Evolutionary conservation across 2,329 filamentous ascomycete genomes (phyloP).

Genomic region (Metarhizium brunneum): DNA sequence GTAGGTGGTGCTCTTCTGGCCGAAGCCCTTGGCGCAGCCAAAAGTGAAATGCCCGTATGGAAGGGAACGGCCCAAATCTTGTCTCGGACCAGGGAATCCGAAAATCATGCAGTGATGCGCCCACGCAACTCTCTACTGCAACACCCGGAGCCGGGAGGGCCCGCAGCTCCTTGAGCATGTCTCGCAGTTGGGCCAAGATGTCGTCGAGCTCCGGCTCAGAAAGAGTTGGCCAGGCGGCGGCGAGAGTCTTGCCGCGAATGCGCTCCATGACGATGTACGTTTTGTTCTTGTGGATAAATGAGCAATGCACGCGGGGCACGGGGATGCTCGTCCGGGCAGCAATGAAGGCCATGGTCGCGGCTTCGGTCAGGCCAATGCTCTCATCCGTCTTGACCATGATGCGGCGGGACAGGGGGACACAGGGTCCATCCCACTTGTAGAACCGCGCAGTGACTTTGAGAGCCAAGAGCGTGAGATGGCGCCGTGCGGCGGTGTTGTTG

Average conservation of each 20-base stretch:
- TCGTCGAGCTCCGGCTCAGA: conserved; percentile 5
- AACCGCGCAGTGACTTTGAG: not conserved
- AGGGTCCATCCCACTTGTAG: not conserved
- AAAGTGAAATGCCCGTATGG: conserved; percentile 21
- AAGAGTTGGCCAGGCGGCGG: conserved; percentile 8
- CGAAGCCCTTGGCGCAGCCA: conserved; percentile 20
- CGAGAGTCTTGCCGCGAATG: conserved; percentile 15
- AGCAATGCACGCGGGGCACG: conserved; percentile 12
- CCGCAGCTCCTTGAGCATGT: conserved; percentile 15
- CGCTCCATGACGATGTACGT: conserved; percentile 38
- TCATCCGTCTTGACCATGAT: not conserved
- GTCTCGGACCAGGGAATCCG: conserved; percentile 13
- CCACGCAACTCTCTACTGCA: conserved; percentile 15
- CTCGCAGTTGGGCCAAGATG: conserved; percentile 13
- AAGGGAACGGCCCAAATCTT: conserved; percentile 22
- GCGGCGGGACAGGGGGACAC: not conserved
- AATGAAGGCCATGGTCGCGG: conserved; percentile 13
- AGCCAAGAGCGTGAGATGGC: not conserved
- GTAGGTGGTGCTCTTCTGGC: conserved; percentile 11
- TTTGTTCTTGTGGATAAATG: conserved; percentile 26
- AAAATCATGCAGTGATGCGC: conserved; percentile 18
- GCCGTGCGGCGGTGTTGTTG: not conserved
- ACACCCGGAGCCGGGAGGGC: conserved; percentile 10
- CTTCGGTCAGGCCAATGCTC: conserved; percentile 10
- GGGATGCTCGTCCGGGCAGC: conserved; percentile 13